Percentiles rank a stretch among this genome's conserved stretches.
Conservation (phyloP, 192 early-diverging fungal species). For the Rhizoclosmatium globosum region DNA sequence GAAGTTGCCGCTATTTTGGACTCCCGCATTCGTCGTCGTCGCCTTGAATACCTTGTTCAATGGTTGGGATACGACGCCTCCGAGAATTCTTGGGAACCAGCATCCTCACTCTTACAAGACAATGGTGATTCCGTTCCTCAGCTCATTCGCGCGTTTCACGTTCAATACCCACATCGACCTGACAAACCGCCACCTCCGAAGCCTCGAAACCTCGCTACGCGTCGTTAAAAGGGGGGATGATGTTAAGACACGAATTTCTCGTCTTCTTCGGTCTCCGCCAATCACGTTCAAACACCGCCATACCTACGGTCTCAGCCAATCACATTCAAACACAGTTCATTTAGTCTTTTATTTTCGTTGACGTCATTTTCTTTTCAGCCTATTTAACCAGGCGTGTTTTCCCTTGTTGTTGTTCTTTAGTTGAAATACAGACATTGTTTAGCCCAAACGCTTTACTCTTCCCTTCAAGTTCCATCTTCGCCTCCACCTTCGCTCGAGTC, state of each 20-base stretch:
- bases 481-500: too few relatives aligned
- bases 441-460: neutral
- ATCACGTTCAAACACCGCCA: neutral
- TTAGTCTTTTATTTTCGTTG: neutral
- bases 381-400: neutral
- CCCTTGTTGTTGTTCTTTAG: neutral
- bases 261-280: neutral
- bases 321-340: too few relatives aligned
- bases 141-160: neutral
- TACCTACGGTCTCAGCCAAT: neutral
- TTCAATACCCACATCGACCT: neutral
- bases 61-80: slow-evolving; percentile 20
- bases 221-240: slow-evolving; percentile 21
- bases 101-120: neutral
- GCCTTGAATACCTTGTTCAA: slow-evolving; percentile 33
- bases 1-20: slow-evolving; percentile 21
- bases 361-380: neutral
- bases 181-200: too few relatives aligned
- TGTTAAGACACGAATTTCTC: slow-evolving; percentile 6
- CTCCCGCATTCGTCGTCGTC: neutral
- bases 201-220: neutral
- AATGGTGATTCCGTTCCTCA: neutral
- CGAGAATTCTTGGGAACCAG: slow-evolving; percentile 41
- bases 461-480: neutral
- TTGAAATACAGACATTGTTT: neutral